A percentile compares a stretch with the other conserved stretches of the same genome.
phyloP scores from a whole-genome alignment of 1,284 basidiomycete genomes.

The Cryptococcus depauperatus region DNA sequence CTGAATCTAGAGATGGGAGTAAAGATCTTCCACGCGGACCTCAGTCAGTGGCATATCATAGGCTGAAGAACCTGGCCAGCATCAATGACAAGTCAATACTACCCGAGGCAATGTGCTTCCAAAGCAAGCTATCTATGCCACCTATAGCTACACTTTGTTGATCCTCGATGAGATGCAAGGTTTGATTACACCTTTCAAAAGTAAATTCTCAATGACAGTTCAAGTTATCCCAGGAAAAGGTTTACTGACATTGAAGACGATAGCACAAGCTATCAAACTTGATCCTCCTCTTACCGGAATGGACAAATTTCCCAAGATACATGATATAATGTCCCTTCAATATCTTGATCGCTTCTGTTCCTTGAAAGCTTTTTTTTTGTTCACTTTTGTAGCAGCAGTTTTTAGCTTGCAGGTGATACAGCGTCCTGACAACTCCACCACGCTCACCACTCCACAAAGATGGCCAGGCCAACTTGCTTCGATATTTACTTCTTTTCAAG shows the following conservation, averaged over 20 bases:
- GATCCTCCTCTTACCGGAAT: constrained; percentile 17
- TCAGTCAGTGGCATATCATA: constrained; percentile 7
- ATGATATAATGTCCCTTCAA: constrained; percentile 27
- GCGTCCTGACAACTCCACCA: constrained; percentile 28
- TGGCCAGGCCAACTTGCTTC: constrained; percentile 9
- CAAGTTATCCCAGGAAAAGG: not conserved
- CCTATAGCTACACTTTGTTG: constrained; percentile 26
- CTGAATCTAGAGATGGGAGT: constrained; percentile 17
- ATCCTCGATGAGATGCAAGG: constrained; percentile 22
- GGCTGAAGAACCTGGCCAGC: not conserved
- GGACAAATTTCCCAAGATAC: constrained; percentile 15
- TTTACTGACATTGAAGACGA: not conserved
- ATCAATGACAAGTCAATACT: constrained; percentile 24
- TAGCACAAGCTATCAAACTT: constrained; percentile 35
- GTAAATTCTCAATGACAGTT: constrained; percentile 1
- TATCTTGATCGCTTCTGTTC: constrained; percentile 31
- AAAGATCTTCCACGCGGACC: constrained; percentile 18
- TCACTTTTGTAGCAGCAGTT: too few relatives aligned
- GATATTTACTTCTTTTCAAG: not conserved
- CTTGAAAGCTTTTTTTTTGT: constrained; percentile 14
- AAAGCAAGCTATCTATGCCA: constrained; percentile 24
- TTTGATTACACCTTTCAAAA: constrained; percentile 19
- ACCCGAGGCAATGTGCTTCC: constrained; percentile 22
- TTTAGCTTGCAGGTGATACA: too few relatives aligned
- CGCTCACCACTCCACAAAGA: constrained; percentile 29